Percentiles rank a stretch among this genome's conserved stretches.
phyloP scores from a whole-genome alignment of 352 stramenopile genomes.

The Aphanomyces euteiches region DNA sequence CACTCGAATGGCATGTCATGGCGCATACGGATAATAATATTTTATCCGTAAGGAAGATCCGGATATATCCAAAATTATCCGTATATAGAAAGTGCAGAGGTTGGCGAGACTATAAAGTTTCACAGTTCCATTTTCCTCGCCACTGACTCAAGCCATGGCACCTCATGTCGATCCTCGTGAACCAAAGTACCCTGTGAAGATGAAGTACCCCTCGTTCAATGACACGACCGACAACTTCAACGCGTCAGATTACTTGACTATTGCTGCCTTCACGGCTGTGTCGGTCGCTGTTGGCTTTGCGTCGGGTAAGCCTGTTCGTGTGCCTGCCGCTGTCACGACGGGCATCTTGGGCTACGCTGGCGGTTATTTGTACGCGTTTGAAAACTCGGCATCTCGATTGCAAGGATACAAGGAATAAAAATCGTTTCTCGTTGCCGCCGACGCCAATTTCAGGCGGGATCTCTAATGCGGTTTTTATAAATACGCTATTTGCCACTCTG shows the following conservation, averaged over 20 bases:
- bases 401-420: slow-evolving; percentile 54
- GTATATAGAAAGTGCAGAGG: too few species aligned
- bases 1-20: background rate
- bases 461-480: slow-evolving; percentile 2
- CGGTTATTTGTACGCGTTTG: slow-evolving; percentile 73
- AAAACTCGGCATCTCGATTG: slow-evolving; percentile 78
- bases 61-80: too few species aligned
- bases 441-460: background rate
- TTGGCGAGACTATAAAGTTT: background rate
- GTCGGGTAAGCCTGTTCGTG: slow-evolving; percentile 47
- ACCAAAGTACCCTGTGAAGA: slow-evolving; percentile 72
- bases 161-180: slow-evolving; percentile 50
- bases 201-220: slow-evolving; percentile 69
- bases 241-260: slow-evolving; percentile 59
- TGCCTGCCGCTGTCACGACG: slow-evolving; percentile 70
- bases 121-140: slow-evolving; percentile 27
- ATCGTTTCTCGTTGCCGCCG: too few species aligned
- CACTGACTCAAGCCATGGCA: slow-evolving; percentile 16
- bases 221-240: slow-evolving; percentile 71
- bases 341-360: slow-evolving; percentile 68
- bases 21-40: too few species aligned
- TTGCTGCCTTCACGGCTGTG: slow-evolving; percentile 48
- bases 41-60: too few species aligned
- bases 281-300: slow-evolving; percentile 77
- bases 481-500: background rate